Evolutionary conservation across 2,329 filamentous ascomycete genomes (phyloP), one percentile per base, ranked within the genome.

Genomic region (Zymoseptoria ardabiliae): DNA sequence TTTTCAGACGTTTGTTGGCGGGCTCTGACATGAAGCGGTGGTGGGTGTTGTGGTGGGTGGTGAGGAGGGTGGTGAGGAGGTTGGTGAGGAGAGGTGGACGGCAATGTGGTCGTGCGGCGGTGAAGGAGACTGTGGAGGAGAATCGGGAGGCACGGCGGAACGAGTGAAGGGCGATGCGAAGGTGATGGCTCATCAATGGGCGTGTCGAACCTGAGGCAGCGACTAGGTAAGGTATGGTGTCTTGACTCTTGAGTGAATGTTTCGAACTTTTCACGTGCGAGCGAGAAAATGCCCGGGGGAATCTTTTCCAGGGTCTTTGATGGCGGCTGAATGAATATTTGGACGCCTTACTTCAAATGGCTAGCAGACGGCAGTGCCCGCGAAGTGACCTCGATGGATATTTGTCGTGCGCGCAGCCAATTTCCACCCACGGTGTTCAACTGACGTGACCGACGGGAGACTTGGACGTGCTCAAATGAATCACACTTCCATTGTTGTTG

Each of bases 1-100:
- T 90, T 82, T 96, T 96, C 74, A 95, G 78, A 75, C 90, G 88
- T 78, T 97, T 97, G 63, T 86, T 82, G 72, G 62, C 59, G 25
- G 70, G 70, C 60, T 71, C 62, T 48, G 66, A 64, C 63, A 63
- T 67, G 58, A 56, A 58, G 21, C 56, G 59, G 25, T 56, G 51
- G 58, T 21, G 61, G 63, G 23, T 61, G 56, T 52, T 57, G 25
- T 28, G 25, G 25, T 8, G 25, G 25, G 7, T 45, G 61, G 53
- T 65, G 54, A 61, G 53, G 55, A 53, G 25, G 21, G 58, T 60
- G 55, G 59, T 60, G 60, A 56, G 59, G 58, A 54, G 51, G 22
- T 21, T 28, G 51, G 23, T 48, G 23, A 35, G 41, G 50, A 23
- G 49, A 17, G 41, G 60, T 55, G n/a, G 52, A 20, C 20, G 58